Percentiles rank a stretch among this genome's conserved stretches.
These are phyloP conservation scores for Plasmodium inui DNA, from an alignment of 169 alveolate genomes.

Conservation along the genomic window DNA sequence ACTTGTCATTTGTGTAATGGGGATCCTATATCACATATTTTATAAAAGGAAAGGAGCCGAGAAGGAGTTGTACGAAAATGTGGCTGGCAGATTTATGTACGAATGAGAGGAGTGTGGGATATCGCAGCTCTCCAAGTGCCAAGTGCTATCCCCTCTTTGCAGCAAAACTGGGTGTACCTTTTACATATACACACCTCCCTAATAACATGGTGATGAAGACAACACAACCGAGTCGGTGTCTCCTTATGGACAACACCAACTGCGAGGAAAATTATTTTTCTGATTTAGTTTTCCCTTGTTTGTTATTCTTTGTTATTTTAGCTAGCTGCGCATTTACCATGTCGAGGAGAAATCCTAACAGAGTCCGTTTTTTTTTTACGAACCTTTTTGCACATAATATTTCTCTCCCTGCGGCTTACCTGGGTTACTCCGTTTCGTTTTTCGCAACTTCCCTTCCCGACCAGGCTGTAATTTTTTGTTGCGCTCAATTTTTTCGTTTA, in stretches of 20 bases:
- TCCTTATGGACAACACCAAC: not conserved
- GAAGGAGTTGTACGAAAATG: slow-evolving; percentile 69
- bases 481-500: not conserved
- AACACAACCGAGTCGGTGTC: not conserved
- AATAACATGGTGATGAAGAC: not conserved
- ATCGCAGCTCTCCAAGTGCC: not conserved
- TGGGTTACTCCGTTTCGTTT: not conserved
- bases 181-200: not conserved
- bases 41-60: slow-evolving; percentile 58
- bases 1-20: slow-evolving; percentile 26
- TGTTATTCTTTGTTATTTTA: not conserved
- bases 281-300: not conserved
- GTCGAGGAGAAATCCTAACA: not conserved
- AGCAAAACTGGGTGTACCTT: not conserved
- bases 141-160: not conserved
- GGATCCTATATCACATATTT: slow-evolving; percentile 44
- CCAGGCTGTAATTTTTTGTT: not conserved
- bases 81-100: slow-evolving; percentile 73
- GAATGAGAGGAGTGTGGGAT: not conserved
- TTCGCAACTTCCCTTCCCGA: not conserved
- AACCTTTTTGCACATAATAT: not conserved
- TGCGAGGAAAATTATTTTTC: not conserved
- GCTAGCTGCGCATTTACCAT: not conserved
- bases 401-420: not conserved
- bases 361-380: not conserved